Percentiles rank a stretch among this genome's conserved stretches.
These are phyloP conservation scores for Phalaenopsis hybrid DNA, from an alignment of 116 monocot genomes.

Conservation along the genomic window DNA sequence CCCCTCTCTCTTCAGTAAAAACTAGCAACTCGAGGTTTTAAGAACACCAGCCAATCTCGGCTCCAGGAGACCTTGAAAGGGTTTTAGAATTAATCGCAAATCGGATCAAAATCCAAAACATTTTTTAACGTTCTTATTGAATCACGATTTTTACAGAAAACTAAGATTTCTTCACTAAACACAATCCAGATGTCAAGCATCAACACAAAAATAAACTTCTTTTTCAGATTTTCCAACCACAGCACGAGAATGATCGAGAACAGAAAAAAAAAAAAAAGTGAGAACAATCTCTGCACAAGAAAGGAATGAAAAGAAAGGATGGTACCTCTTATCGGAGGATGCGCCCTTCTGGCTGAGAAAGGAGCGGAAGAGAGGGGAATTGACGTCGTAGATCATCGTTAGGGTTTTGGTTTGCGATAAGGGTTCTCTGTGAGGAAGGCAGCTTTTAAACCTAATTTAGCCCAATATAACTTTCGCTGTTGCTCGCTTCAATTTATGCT, in stretches of 20 bases:
- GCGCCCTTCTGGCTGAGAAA: slow-evolving; percentile 79
- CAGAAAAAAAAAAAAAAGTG: neutral
- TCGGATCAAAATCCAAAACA: neutral
- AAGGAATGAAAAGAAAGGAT: neutral
- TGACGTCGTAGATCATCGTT: slow-evolving; percentile 70
- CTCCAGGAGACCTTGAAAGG: neutral
- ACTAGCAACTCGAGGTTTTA: too few species aligned
- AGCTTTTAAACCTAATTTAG: neutral
- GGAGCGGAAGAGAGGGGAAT: slow-evolving; percentile 66
- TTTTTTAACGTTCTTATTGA: neutral
- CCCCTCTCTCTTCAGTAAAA: neutral
- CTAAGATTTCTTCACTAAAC: neutral
- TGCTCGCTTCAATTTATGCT: too few species aligned
- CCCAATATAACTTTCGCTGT: neutral
- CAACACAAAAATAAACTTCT: neutral
- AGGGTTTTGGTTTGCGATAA: slow-evolving; percentile 3
- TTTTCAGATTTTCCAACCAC: neutral
- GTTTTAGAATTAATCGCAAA: neutral
- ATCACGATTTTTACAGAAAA: neutral
- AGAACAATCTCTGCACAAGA: neutral
- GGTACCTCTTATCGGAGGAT: slow-evolving; percentile 45
- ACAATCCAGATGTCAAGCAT: neutral
- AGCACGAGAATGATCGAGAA: neutral
- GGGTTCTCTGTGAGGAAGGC: neutral
- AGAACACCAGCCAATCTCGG: neutral